A percentile compares a stretch with the other conserved stretches of the same genome.
These are phyloP conservation scores for Metschnikowia noctiluminum DNA, from an alignment of 805 yeast species.

Conservation along the genomic window DNA sequence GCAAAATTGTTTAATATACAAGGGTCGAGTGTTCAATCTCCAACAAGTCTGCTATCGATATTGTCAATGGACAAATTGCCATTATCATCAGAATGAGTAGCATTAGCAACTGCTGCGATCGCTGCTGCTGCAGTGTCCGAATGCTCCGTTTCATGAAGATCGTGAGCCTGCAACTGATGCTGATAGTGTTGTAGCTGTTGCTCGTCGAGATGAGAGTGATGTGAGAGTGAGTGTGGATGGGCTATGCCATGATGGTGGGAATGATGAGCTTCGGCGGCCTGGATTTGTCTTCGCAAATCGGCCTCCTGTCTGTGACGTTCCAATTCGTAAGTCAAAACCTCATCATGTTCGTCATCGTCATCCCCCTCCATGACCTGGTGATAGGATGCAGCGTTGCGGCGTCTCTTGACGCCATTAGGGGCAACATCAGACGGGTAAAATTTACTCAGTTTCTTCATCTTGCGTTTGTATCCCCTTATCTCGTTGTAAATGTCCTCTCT, in stretches of 20 bases:
- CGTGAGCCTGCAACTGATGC: constrained; percentile 27
- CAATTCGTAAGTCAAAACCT: constrained; percentile 21
- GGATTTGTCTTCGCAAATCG: constrained; percentile 22
- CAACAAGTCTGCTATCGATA: constrained; percentile 44
- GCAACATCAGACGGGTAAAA: constrained; percentile 18
- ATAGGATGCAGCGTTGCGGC: constrained; percentile 17
- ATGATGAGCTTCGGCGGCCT: constrained; percentile 19
- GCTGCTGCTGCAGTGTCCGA: constrained; percentile 35
- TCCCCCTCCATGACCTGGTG: constrained; percentile 21
- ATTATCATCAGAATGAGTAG: constrained; percentile 26
- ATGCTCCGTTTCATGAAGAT: constrained; percentile 21
- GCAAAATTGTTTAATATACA: constrained; percentile 8
- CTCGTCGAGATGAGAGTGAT: constrained; percentile 25
- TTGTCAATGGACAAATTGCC: constrained; percentile 41
- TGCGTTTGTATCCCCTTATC: constrained; percentile 53
- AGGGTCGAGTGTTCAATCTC: constrained; percentile 25
- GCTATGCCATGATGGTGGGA: constrained; percentile 11
- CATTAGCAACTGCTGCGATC: constrained; percentile 39
- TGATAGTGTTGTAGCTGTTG: constrained; percentile 27
- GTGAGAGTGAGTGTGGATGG: constrained; percentile 18
- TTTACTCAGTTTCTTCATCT: constrained; percentile 40
- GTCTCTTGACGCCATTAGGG: constrained; percentile 12
- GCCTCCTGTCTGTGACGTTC: constrained; percentile 21
- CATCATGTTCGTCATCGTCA: constrained; percentile 21
- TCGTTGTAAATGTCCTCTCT: constrained; percentile 59